Evolutionary conservation across 1,284 basidiomycete genomes (phyloP), one percentile per base, ranked within the genome.

Genomic region (Amylostereum chailletii): DNA sequence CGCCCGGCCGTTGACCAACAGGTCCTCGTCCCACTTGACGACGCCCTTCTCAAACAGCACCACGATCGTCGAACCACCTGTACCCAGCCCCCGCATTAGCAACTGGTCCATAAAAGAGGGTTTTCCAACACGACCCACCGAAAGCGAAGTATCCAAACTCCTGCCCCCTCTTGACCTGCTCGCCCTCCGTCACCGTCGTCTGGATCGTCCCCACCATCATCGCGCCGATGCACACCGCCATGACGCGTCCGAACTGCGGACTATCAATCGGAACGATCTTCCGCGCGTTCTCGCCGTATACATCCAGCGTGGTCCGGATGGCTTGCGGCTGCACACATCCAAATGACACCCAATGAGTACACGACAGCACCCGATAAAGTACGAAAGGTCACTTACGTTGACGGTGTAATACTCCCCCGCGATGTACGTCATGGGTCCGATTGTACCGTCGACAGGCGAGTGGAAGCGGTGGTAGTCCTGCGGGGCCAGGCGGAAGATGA

Each of bases 401-500:
- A 94, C 92, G 0, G 93, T 95, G 65, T 94, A 95, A 65, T 94
- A 95, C 62, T 94, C 89, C 11, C 92, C 91, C 2, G 80, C 57
- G 53, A 94, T 87, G 57, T 85, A 76, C 2, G 80, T 83, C 80
- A 93, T 90, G 42, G 74, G 75, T 19, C 91, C 92, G 34, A 95
- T 78, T 29, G 63, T 77, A 0, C 92, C 94, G 56, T 92, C 86
- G 19, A 95, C 90, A 0, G 94, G 93, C 0, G 83, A 85, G 65
- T 98, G 94, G 76, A 94, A 98, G 0, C 95, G 85, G 66, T 99
- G 95, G 61, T 99, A 99, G 63, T 96, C 94, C 64, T 94, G 93
- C 0, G 94, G 93, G 1, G 93, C 93, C n/a, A 97, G 72, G 38
- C 93, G 76, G 70, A 96, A 96, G 53, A 96, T 94, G 2, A 78